Evolutionary conservation across 2,329 filamentous ascomycete species (phyloP), one percentile per base, ranked within the genome.

Genomic region (Plenodomus tracheiphilus): DNA sequence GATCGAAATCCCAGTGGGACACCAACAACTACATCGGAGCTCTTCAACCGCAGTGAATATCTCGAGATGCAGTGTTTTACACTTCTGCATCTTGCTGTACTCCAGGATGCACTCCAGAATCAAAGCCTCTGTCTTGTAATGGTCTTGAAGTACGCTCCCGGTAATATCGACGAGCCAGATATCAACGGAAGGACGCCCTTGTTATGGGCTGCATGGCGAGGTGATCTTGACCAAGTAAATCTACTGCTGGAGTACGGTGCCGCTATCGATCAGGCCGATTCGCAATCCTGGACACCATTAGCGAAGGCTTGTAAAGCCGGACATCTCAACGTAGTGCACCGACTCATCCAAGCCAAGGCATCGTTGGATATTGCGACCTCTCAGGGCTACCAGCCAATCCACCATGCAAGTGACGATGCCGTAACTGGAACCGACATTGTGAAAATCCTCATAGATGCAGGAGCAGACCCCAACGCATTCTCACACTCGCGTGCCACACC

Each of bases 161-260:
- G 17, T n/a, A 41, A 54, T n/a, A 40, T 54, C 6, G 41, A 54
- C 34, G 25, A 25, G 9, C 10, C 19, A 5, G 51, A 51, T 35
- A 41, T 28, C 17, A 51, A 50, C 37, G 51, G 51, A n/a, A 46
- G 47, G 16, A 53, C 46, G n/a, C 39, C 46, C 7, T 22, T 53
- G 2, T 20, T 48, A 9, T 51, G 51, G 47, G 47, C 43, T 16
- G 51, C 51, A 21, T 50, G 47, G 51, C 15, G 47, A 18, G 51
- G 47, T 22, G 43, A 54, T 34, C 17, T 41, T 13, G 18, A 21
- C 2, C 46, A 16, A n/a, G 32, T 54, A 16, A 28, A 44, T 13
- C 34, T 51, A 18, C 47, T 54, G 7, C 18, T 54, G 17, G 36
- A 4, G 17, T 41, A 44, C 22, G 37, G 45, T 17, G 51, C 49